Percentiles rank a stretch among this genome's conserved stretches.
Evolutionary conservation across 768 basidiomycete species (phyloP).

Genomic region (Russula ochroleuca): DNA sequence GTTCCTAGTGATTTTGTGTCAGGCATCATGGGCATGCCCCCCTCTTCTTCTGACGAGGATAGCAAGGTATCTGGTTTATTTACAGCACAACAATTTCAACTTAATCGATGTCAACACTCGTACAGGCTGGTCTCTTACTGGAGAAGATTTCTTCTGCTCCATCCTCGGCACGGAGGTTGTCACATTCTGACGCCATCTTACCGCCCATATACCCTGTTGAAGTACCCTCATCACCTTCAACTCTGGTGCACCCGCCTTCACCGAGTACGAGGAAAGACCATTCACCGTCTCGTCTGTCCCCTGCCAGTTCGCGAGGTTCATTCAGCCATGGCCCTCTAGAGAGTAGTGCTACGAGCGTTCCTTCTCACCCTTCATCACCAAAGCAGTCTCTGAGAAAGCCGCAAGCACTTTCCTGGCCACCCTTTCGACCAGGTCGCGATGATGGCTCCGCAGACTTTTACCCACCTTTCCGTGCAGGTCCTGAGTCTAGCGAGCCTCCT

Average conservation of each 20-base stretch:
- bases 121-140: background rate
- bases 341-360: slow-evolving; percentile 11
- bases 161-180: background rate
- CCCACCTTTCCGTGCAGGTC: slow-evolving; percentile 24
- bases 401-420: slow-evolving; percentile 21
- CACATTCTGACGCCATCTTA: background rate
- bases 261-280: slow-evolving; percentile 12
- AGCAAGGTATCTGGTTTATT: slow-evolving; percentile 7
- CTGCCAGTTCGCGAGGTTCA: slow-evolving; percentile 18
- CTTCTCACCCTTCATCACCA: slow-evolving; percentile 20
- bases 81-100: background rate
- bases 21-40: slow-evolving; percentile 39
- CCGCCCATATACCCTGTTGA: slow-evolving; percentile 2
- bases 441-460: slow-evolving; percentile 16
- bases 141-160: slow-evolving; percentile 4
- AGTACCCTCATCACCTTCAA: slow-evolving; percentile 18
- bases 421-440: slow-evolving; percentile 17
- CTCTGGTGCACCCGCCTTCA: background rate
- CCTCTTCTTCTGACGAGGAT: slow-evolving; percentile 22
- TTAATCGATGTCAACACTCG: background rate
- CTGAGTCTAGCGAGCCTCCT: slow-evolving; percentile 16
- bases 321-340: slow-evolving; percentile 17
- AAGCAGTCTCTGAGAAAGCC: slow-evolving; percentile 10
- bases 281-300: slow-evolving; percentile 18
- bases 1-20: slow-evolving; percentile 49